Base-by-base conservation (phyloP, 768 basidiomycete species). In the Tephrocybe sp. region DNA sequence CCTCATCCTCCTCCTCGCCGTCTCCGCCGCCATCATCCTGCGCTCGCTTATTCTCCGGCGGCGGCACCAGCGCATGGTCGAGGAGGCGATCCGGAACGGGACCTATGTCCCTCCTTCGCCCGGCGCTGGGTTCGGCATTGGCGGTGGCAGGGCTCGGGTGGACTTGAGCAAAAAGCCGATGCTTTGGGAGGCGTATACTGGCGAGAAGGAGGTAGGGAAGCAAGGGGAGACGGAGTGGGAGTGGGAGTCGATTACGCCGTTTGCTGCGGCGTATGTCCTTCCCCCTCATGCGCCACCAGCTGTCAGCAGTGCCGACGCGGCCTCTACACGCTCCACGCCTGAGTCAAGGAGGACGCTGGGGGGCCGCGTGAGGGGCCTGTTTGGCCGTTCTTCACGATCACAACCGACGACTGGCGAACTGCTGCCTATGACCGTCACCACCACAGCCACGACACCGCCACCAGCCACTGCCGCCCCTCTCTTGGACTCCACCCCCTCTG, bases 21-120 rank as follows among this genome's bases (percentile, higher is more conserved):
- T 88, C n/a, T 85, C 84, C 8, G 78, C 78, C 2, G 83, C 83
- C 11, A 85, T 88, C 61, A 78, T 88, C 53, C 57, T 79, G 40
- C 83, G 86, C 30, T 86, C 84, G 18, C 74, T 86, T 51, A 54
- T 86, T 34, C 72, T 87, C n/a, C 76, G 86, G 2, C 68, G 84
- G 12, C 77, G 86, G 3, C 81, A 84, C 50, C 76, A 80, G 15
- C 74, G 73, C 5, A 62, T 83, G 59, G 70, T 86, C 26, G 83
- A 80, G 46, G 83, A 86, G 53, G 84, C 83, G 15, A 85, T 86
- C 55, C 71, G 77, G 20, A 80, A 83, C 51, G 85, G 85, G 8
- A 83, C 83, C 6, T 85, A 81, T 77, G 54, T 79, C 9, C 76
- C 79, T 1, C 73, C 73, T 0, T 57, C 71, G 0, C 67, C 64